Conservation (phyloP, 2,329 filamentous ascomycete species). For the Aspergillus jensenii region DNA sequence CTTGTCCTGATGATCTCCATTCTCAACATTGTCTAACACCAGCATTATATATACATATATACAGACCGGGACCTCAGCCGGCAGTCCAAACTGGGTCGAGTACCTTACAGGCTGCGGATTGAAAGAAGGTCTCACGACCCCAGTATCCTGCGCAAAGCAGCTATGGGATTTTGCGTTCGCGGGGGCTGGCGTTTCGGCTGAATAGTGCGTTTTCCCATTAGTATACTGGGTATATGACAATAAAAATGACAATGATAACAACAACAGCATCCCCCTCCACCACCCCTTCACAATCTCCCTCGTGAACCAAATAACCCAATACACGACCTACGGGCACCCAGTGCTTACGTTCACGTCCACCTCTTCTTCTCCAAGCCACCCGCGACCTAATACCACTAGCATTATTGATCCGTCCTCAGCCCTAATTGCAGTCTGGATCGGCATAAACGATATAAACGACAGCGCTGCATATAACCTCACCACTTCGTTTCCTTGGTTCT, state of each 20-base stretch:
- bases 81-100: constrained; percentile 57
- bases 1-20: too few species aligned
- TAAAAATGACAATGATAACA: background rate
- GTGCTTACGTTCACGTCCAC: constrained; percentile 27
- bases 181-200: constrained; percentile 50
- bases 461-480: constrained; percentile 43
- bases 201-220: constrained; percentile 31
- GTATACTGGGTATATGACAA: background rate
- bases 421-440: constrained; percentile 56
- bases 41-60: background rate
- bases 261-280: constrained; percentile 48
- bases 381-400: constrained; percentile 14
- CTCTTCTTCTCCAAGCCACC: too few species aligned
- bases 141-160: constrained; percentile 46
- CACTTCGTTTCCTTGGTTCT: constrained; percentile 30
- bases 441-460: constrained; percentile 58
- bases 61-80: constrained; percentile 51
- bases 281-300: constrained; percentile 52
- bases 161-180: constrained; percentile 60
- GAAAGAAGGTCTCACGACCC: constrained; percentile 44
- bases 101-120: constrained; percentile 54
- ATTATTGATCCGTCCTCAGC: constrained; percentile 24
- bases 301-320: constrained; percentile 53
- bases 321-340: constrained; percentile 45
- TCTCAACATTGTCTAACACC: too few species aligned